Base-by-base conservation (phyloP, 495 filamentous ascomycete species). In the Penicillium paradoxum region DNA sequence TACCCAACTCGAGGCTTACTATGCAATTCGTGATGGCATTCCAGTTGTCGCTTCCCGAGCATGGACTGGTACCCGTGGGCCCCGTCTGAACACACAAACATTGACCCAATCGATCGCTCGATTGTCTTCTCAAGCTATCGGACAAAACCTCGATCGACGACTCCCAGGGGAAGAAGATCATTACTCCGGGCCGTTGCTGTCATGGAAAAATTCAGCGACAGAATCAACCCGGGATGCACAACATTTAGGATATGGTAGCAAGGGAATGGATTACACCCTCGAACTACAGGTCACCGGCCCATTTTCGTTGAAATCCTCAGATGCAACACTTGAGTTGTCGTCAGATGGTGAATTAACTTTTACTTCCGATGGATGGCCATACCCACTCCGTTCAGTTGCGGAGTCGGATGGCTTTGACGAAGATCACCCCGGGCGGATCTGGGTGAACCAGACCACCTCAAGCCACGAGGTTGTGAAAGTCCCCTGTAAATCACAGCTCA, bases 1-100 rank as follows among this genome's bases (percentile, higher is more conserved):
- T 3, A 82, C 79, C 0, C 78, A 82, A 45, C 57, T 81, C 0
- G 79, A 82, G 34, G 65, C 72, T 0, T 82, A 73, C 55, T 82
- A 82, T 53, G 71, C 76, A 2, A 71, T 80, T 48, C 71, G 77
- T 5, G 65, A 74, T 21, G 79, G 79, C 0, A 74, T 82, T 24
- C 78, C 79, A 0, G 67, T 73, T 0, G 75, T 76, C 25, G 76
- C 60, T 1, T 68, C 76, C 19, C 60, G 74, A n/a, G 58, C 70
- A 3, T 75, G 78, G 78, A 59, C 67, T 17, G 77, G 76, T 2
- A 47, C 29, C 3, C 65, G 71, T 1, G 76, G 79, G 0, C 63
- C 64, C 1, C 50, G 37, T 5, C 42, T 82, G 0, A 47, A 65
- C 2, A 38, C 56, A 11, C 45, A 49, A 3, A 65, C 34, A 4